Percentiles rank a stretch among this genome's conserved stretches.
Evolutionary conservation across 257 asterid genomes (phyloP).

Genomic region (Nicotiana sylvestris): DNA sequence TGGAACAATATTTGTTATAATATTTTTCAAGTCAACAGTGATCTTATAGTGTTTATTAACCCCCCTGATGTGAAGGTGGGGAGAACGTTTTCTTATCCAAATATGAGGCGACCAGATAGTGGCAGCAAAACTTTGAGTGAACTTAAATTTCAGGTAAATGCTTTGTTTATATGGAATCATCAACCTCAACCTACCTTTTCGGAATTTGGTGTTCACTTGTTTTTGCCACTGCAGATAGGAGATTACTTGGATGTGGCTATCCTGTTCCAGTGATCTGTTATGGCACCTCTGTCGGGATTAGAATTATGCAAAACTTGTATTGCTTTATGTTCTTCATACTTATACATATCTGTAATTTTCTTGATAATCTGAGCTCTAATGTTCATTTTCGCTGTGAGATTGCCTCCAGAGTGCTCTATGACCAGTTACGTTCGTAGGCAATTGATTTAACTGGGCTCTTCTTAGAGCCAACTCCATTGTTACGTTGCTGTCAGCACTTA

Average conservation of each 20-base stretch:
- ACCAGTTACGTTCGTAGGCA: background rate
- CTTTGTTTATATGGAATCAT: background rate
- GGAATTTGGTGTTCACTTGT: conserved; percentile 12
- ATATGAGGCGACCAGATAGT: conserved; percentile 56
- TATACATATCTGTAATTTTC: background rate
- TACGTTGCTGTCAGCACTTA: background rate
- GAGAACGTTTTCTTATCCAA: conserved; percentile 57
- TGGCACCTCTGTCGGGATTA: background rate
- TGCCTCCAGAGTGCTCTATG: background rate
- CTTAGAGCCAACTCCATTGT: background rate
- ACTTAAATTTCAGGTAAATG: conserved; percentile 60
- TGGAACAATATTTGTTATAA: background rate
- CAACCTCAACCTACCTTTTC: background rate
- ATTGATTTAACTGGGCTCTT: too few species aligned
- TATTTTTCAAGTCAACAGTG: background rate
- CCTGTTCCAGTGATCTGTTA: conserved; percentile 33
- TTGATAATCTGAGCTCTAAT: background rate
- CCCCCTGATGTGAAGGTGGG: conserved; percentile 48
- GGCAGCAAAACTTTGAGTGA: conserved; percentile 65
- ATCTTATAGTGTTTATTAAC: conserved; percentile 12
- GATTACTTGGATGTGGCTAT: conserved; percentile 76
- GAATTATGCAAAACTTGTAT: background rate
- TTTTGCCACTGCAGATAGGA: conserved; percentile 48
- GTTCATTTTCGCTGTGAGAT: background rate
- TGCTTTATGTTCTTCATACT: background rate